Evolutionary conservation across 2,329 filamentous ascomycete genomes (phyloP).

Genomic region (Sporothrix luriei): DNA sequence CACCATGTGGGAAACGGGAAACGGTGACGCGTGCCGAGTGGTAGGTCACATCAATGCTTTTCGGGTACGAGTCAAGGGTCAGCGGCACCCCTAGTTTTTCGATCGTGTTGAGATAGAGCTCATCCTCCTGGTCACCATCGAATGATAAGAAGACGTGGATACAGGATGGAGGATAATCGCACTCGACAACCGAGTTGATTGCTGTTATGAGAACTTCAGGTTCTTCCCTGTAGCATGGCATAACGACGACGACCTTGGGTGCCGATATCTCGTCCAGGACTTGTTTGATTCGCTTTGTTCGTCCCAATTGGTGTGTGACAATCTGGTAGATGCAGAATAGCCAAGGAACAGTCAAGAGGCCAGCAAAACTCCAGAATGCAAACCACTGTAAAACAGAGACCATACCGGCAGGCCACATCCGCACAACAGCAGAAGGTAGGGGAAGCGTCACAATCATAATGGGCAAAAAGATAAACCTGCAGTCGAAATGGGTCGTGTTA

Average conservation of each 20-base stretch:
- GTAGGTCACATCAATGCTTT: conserved; percentile 88
- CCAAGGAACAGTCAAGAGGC: conserved; percentile 84
- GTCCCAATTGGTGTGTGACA: conserved; percentile 81
- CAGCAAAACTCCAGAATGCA: conserved; percentile 89
- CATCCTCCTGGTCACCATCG: conserved; percentile 85
- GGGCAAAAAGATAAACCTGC: conserved; percentile 80
- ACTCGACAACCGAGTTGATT: conserved; percentile 87
- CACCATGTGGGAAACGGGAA: conserved; percentile 88
- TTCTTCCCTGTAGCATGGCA: conserved; percentile 95
- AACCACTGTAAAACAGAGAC: conserved; percentile 85
- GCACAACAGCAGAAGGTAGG: conserved; percentile 70
- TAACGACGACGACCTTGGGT: conserved; percentile 92
- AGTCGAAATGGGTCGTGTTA: background rate
- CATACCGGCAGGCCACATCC: conserved; percentile 70
- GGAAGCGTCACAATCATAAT: conserved; percentile 94
- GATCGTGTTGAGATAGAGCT: conserved; percentile 84
- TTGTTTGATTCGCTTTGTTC: conserved; percentile 78
- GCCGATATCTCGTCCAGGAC: conserved; percentile 82
- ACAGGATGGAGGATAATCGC: conserved; percentile 88
- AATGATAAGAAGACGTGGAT: conserved; percentile 96
- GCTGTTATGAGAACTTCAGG: conserved; percentile 82
- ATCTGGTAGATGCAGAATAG: conserved; percentile 90
- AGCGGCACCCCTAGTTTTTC: conserved; percentile 80
- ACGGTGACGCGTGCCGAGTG: conserved; percentile 82
- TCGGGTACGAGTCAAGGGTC: conserved; percentile 75